phyloP scores from a whole-genome alignment of 2,329 filamentous ascomycete species.

The Hymenoscyphus occultus region DNA sequence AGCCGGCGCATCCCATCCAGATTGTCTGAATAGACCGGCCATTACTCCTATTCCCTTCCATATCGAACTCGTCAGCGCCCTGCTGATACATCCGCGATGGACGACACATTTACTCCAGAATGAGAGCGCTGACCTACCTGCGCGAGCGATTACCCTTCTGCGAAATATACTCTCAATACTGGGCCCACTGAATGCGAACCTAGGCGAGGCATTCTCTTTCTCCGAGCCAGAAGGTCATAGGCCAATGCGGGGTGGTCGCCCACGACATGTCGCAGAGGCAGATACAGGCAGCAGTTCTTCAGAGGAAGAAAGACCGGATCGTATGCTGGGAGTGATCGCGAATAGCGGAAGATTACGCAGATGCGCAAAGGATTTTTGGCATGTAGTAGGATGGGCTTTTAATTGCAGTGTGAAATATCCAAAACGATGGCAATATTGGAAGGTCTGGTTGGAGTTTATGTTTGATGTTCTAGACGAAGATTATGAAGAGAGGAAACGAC shows the following conservation, averaged over 20 bases:
- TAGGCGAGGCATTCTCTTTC: constrained; percentile 73
- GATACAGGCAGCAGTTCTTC: constrained; percentile 40
- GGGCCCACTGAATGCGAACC: constrained; percentile 66
- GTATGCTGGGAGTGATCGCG: constrained; percentile 58
- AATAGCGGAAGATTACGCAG: constrained; percentile 67
- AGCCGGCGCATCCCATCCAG: constrained; percentile 44
- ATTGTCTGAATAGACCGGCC: constrained; percentile 43
- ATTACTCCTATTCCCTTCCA: constrained; percentile 69
- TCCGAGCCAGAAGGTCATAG: constrained; percentile 30
- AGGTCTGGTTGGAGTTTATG: constrained; percentile 75
- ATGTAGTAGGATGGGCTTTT: constrained; percentile 85
- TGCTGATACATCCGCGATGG: constrained; percentile 76
- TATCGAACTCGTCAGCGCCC: constrained; percentile 72
- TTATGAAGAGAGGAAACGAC: constrained; percentile 54
- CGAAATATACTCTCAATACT: constrained; percentile 61
- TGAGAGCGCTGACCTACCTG: constrained; percentile 61
- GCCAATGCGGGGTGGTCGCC: constrained; percentile 31
- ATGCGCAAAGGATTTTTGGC: constrained; percentile 85
- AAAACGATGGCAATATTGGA: constrained; percentile 78
- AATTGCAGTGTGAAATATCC: constrained; percentile 77
- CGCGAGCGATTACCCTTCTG: constrained; percentile 67
- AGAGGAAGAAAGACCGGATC: constrained; percentile 46
- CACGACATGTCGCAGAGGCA: constrained; percentile 34
- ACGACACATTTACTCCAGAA: constrained; percentile 68
- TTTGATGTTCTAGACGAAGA: constrained; percentile 74